A percentile compares a stretch with the other conserved stretches of the same genome.
phyloP scores from a whole-genome alignment of 2,329 filamentous ascomycete genomes.

The Apiospora malaysiana region DNA sequence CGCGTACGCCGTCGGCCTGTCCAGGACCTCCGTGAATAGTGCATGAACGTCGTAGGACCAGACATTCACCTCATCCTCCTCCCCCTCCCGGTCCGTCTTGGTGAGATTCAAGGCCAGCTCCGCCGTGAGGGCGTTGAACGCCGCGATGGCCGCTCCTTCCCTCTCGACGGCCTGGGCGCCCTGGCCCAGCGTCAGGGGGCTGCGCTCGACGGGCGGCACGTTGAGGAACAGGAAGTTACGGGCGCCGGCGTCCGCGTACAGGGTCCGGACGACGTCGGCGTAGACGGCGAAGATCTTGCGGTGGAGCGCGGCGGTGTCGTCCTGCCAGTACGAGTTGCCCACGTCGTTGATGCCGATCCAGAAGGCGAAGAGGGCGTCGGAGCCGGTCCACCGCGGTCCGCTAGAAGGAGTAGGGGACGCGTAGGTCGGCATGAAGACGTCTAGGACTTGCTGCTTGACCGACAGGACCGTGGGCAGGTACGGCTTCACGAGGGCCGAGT shows the following conservation, averaged over 20 bases:
- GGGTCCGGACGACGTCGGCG: slow-evolving; percentile 45
- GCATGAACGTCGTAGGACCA: slow-evolving; percentile 59
- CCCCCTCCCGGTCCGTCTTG: slow-evolving; percentile 34
- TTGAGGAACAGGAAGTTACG: slow-evolving; percentile 65
- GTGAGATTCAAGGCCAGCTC: slow-evolving; percentile 48
- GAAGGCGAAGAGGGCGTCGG: slow-evolving; percentile 50
- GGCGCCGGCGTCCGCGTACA: slow-evolving; percentile 56
- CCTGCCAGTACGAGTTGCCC: slow-evolving; percentile 51
- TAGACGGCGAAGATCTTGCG: slow-evolving; percentile 50
- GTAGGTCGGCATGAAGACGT: slow-evolving; percentile 49
- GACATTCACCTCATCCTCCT: slow-evolving; percentile 48
- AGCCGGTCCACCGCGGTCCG: slow-evolving; percentile 39
- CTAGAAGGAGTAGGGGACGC: slow-evolving; percentile 40
- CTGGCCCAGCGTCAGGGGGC: slow-evolving; percentile 53
- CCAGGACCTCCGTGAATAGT: slow-evolving; percentile 58
- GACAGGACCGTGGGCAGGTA: slow-evolving; percentile 51
- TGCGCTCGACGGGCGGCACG: slow-evolving; percentile 63
- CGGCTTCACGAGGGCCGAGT: slow-evolving; percentile 56
- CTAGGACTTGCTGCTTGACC: slow-evolving; percentile 55
- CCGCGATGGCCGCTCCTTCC: slow-evolving; percentile 51
- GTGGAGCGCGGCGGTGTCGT: slow-evolving; percentile 42
- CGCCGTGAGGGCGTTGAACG: slow-evolving; percentile 56
- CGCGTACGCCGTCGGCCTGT: slow-evolving; percentile 53
- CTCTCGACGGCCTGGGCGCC: slow-evolving; percentile 39
- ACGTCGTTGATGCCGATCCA: slow-evolving; percentile 65